Conservation (phyloP, 768 basidiomycete species). For the Tulasnella sp. region DNA sequence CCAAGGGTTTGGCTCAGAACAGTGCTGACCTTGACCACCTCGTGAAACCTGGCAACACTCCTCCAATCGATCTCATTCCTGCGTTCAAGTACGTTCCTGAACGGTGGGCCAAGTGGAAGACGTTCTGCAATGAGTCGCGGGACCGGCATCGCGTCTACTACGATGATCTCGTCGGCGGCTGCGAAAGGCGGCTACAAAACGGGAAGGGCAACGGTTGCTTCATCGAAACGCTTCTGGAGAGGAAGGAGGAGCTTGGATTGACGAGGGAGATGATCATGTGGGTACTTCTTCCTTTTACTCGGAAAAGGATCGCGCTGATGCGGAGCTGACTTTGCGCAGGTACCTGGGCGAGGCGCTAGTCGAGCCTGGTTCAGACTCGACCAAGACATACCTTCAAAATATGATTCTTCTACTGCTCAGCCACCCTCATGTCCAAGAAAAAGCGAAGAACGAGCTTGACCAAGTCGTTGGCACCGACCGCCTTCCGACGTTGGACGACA, state of each 20-base stretch:
- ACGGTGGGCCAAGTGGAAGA: constrained; percentile 48
- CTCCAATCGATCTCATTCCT: constrained; percentile 47
- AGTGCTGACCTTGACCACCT: constrained; percentile 2
- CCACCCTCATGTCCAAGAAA: constrained; percentile 53
- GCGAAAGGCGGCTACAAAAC: constrained; percentile 40
- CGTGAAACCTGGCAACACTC: constrained; percentile 44
- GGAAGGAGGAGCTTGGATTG: constrained; percentile 40
- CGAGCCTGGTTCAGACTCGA: constrained; percentile 45
- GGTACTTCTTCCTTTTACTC: constrained; percentile 14
- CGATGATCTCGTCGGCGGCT: constrained; percentile 41
- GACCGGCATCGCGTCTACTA: constrained; percentile 43
- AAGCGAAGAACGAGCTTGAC: constrained; percentile 59
- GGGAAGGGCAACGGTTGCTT: constrained; percentile 44
- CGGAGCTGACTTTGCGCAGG: constrained; percentile 37
- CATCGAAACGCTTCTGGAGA: constrained; percentile 44
- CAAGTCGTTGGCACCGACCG: constrained; percentile 48
- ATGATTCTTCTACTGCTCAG: constrained; percentile 37
- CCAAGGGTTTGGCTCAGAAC: neutral
- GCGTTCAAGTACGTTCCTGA: constrained; percentile 45
- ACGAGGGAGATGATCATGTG: constrained; percentile 39
- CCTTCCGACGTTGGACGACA: constrained; percentile 50
- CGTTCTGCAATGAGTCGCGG: constrained; percentile 38
- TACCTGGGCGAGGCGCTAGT: constrained; percentile 43
- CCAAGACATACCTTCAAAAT: constrained; percentile 32
- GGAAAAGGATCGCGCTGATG: neutral